Base-by-base conservation (phyloP, 2,329 filamentous ascomycete genomes). In the Ophiostoma fasciatum region DNA sequence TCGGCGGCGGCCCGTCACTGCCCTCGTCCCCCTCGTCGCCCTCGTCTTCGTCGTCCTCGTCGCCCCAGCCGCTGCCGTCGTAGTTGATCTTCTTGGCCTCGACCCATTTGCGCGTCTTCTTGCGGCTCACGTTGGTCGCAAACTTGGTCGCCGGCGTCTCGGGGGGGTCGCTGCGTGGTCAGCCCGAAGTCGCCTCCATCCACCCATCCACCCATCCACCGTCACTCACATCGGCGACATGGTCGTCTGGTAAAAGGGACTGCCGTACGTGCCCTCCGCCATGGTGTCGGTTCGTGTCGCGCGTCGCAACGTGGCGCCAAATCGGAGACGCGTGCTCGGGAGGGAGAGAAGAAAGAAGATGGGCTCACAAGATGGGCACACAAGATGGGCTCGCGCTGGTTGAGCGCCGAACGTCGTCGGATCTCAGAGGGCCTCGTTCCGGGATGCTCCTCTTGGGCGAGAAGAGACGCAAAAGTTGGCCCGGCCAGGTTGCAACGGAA, bases 51-150 rank as follows among this genome's bases (percentile, higher is more conserved):
- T 74, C 69, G 39, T 73, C 69, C 8, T 77, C 71, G 25, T 78
- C 74, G 25, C 84, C 88, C 87, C 88, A 94, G 51, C 94, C 88
- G 49, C 92, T 85, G 44, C 87, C 88, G 49, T 88, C 87, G 51
- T 96, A 96, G 51, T 74, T 82, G 48, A 81, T 77, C 40, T 74
- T 68, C 56, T 87, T 88, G 25, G 88, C 88, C 50, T 93, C 80
- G 26, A 88, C 79, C 88, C 88, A 96, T 70, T 93, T 93, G 59
- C 78, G 82, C 37, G 87, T 94, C 61, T 93, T 93, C 38, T 76
- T 71, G 42, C 88, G 77, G 58, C 82, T 88, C 33, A 94, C 77
- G 54, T 94, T 92, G 35, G 84, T 74, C 54, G 82, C 80, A 59
- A 87, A 94, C 19, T 57, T 49, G 28, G 45, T 34, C 7, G 48